These are phyloP conservation scores for Tolypocladium cylindrosporum DNA, from an alignment of 2,329 filamentous ascomycete species.

Conservation along the genomic window DNA sequence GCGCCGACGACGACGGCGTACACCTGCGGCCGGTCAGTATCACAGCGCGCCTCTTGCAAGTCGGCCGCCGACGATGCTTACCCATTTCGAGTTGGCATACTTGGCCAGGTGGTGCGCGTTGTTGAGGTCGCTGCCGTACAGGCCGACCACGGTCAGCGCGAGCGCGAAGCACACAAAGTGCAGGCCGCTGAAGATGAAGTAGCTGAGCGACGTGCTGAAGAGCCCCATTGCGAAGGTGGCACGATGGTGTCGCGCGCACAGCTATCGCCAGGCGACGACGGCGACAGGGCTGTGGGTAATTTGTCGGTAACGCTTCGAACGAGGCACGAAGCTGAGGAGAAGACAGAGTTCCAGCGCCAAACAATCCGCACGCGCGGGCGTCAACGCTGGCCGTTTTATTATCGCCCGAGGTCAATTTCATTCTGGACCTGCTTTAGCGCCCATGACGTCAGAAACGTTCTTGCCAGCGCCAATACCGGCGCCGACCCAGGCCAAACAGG, in stretches of 20 bases:
- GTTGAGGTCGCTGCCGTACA: constrained; percentile 64
- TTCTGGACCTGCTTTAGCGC: background rate
- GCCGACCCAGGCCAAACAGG: background rate
- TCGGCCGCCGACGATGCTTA: constrained; percentile 24
- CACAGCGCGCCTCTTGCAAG: background rate
- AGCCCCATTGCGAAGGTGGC: constrained; percentile 29
- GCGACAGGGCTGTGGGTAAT: background rate
- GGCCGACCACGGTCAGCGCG: constrained; percentile 64
- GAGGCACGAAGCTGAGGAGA: background rate
- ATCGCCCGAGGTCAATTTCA: background rate
- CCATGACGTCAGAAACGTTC: background rate
- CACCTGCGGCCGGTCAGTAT: constrained; percentile 28
- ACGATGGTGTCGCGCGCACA: background rate
- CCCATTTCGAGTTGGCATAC: constrained; percentile 59
- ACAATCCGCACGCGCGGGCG: background rate
- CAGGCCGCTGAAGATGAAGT: constrained; percentile 48
- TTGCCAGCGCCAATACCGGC: background rate
- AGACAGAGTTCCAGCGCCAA: background rate
- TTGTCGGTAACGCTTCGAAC: background rate
- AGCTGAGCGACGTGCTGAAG: constrained; percentile 33
- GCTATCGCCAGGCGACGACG: background rate
- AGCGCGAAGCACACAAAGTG: constrained; percentile 70
- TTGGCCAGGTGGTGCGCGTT: constrained; percentile 36
- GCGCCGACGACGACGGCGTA: constrained; percentile 64
- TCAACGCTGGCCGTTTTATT: background rate